Conservation (phyloP, 306 rosid genomes). For the Fragaria vesca region DNA sequence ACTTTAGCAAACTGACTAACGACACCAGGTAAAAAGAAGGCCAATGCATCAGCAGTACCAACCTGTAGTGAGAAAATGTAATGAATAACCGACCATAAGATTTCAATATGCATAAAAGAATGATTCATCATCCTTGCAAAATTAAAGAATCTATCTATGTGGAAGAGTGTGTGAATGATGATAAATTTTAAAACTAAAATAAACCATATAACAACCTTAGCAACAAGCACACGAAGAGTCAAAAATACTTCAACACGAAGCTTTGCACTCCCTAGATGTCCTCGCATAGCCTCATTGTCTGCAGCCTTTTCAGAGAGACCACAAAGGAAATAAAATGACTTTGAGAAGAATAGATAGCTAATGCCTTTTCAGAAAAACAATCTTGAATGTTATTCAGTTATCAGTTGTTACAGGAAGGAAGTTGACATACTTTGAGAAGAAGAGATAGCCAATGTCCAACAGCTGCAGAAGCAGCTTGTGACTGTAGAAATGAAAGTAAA, state of each 20-base stretch:
- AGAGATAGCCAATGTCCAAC: conserved; percentile 97
- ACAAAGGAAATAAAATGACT: conserved; percentile 23
- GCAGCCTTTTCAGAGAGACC: conserved; percentile 63
- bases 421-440: conserved; percentile 70
- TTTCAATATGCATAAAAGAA: neutral
- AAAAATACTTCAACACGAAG: conserved; percentile 76
- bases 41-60: conserved; percentile 86
- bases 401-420: conserved; percentile 18
- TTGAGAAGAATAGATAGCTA: no score
- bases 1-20: conserved; percentile 86
- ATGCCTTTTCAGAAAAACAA: neutral
- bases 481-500: conserved; percentile 69
- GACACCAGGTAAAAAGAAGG: conserved; percentile 94
- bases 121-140: neutral
- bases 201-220: conserved; percentile 57
- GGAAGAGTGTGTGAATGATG: neutral
- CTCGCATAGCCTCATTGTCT: conserved; percentile 78
- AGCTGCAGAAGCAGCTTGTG: conserved; percentile 77
- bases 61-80: conserved; percentile 41
- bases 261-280: conserved; percentile 82
- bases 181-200: neutral
- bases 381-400: neutral
- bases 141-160: neutral
- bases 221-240: conserved; percentile 71
- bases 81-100: neutral